These are phyloP conservation scores for Salix arbutifolia DNA, from an alignment of 345 rosid genomes.

Conservation along the genomic window DNA sequence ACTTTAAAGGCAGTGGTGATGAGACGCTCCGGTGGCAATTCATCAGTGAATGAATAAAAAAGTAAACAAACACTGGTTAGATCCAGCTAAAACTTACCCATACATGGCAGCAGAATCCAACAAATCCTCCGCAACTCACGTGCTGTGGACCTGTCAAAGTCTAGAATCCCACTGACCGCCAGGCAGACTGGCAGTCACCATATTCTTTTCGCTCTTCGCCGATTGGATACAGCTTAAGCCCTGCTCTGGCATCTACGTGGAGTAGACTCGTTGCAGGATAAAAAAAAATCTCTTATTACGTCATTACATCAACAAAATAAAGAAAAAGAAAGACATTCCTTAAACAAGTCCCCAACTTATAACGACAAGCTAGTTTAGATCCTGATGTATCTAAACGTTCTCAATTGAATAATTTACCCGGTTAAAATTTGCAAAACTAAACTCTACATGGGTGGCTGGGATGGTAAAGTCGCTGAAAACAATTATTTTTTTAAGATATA, in stretches of 20 bases:
- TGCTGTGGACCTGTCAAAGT: not conserved
- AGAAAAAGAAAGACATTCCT: not conserved
- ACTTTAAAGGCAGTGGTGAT: too few species aligned
- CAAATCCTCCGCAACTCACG: not conserved
- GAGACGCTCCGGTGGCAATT: too few species aligned
- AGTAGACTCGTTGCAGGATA: not conserved
- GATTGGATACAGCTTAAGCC: not conserved
- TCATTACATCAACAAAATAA: not conserved
- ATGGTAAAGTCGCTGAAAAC: too few species aligned
- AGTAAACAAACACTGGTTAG: not conserved
- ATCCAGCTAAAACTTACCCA: not conserved
- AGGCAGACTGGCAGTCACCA: not conserved
- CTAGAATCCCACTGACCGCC: not conserved
- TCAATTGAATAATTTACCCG: not conserved
- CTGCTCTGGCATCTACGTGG: not conserved
- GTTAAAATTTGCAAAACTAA: too few species aligned
- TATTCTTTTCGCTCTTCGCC: not conserved
- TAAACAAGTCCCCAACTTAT: not conserved
- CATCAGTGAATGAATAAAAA: too few species aligned
- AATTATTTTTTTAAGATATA: too few species aligned
- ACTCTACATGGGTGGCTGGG: too few species aligned
- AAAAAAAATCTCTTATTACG: not conserved
- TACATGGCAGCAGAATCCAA: not conserved
- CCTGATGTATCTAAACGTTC: not conserved
- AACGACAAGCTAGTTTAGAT: not conserved